A percentile compares a stretch with the other conserved stretches of the same genome.
These are phyloP conservation scores for Rhynchospora pubera DNA, from an alignment of 176 grass and related monocot genomes.

Conservation along the genomic window DNA sequence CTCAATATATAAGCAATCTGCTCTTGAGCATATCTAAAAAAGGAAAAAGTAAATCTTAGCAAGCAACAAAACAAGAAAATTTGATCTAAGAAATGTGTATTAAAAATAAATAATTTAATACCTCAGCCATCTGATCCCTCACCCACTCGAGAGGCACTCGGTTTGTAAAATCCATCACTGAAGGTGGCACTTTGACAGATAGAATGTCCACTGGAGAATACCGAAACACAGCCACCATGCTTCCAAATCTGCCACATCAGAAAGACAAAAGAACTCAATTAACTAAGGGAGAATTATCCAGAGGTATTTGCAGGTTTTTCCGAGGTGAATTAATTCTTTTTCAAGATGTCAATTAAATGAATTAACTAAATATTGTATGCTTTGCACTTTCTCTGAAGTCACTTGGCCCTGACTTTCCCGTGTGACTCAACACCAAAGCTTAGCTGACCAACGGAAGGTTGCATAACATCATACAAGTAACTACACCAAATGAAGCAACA, in stretches of 20 bases:
- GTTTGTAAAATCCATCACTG: constrained; percentile 65
- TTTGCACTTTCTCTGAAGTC: neutral
- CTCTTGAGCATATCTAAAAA: constrained; percentile 54
- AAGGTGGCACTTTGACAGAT: constrained; percentile 74
- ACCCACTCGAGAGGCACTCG: constrained; percentile 52
- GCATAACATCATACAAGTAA: neutral
- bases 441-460: neutral
- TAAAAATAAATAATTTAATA: constrained; percentile 35
- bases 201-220: constrained; percentile 94
- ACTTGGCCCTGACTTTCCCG: neutral
- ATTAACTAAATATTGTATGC: neutral
- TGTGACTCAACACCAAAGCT: neutral
- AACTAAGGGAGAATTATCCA: neutral
- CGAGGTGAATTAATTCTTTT: neutral
- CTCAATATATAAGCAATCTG: constrained; percentile 47
- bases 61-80: constrained; percentile 14
- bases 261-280: constrained; percentile 15
- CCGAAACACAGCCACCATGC: constrained; percentile 89
- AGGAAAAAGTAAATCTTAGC: constrained; percentile 19
- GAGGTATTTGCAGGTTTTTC: neutral
- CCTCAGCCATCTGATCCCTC: constrained; percentile 56
- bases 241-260: constrained; percentile 53
- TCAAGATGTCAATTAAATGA: neutral
- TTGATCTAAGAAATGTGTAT: neutral
- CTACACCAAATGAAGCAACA: constrained; percentile 15